A percentile compares a stretch with the other conserved stretches of the same genome.
Conservation (phyloP, 306 rosid genomes). For the Hippophae tibetana region DNA sequence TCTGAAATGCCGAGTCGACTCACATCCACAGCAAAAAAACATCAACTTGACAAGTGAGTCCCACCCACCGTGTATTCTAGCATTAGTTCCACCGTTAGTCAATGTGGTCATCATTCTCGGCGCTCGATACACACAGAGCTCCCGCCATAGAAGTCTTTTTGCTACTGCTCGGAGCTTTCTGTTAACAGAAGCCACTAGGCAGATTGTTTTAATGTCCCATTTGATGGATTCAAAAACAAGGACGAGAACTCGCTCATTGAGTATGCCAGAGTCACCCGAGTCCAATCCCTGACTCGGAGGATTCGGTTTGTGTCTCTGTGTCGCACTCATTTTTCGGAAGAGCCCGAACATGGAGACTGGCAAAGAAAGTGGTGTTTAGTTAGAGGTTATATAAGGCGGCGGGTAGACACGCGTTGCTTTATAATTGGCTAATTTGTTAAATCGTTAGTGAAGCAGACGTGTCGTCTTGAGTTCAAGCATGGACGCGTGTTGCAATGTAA, state of each 20-base stretch:
- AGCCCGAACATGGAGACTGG: too few species aligned
- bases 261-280: constrained; percentile 23
- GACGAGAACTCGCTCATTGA: constrained; percentile 36
- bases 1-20: constrained; percentile 32
- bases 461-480: accelerated
- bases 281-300: background rate
- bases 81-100: constrained; percentile 20
- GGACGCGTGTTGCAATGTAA: constrained; percentile 15
- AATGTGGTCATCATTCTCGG: constrained; percentile 40
- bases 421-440: background rate
- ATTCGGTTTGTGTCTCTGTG: constrained; percentile 11
- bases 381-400: background rate
- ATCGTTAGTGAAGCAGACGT: background rate
- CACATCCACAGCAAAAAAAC: constrained; percentile 53
- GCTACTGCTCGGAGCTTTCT: constrained; percentile 46
- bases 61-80: constrained; percentile 55
- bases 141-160: constrained; percentile 44
- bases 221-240: constrained; percentile 35
- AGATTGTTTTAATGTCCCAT: constrained; percentile 44
- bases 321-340: constrained; percentile 19
- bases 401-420: background rate
- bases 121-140: constrained; percentile 39
- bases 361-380: background rate
- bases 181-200: constrained; percentile 36
- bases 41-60: constrained; percentile 51